phyloP scores from a whole-genome alignment of 192 early-diverging fungal species.

The Lunasporangiospora selenospora region DNA sequence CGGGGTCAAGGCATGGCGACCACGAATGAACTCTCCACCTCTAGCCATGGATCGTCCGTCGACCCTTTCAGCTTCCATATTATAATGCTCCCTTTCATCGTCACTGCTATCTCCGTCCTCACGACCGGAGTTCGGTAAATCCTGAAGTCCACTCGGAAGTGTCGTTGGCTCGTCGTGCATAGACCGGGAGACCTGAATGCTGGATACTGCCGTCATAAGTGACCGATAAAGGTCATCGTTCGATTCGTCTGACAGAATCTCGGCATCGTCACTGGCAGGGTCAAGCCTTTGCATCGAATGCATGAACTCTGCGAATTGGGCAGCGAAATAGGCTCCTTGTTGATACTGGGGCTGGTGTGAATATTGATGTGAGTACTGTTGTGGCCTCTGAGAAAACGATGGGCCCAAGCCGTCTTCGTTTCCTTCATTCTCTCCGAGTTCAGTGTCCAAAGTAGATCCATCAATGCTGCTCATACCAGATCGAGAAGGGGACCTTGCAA shows the following conservation, averaged over 20 bases:
- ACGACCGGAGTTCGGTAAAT: neutral
- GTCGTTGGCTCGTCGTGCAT: neutral
- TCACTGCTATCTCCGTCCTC: neutral
- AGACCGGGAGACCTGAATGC: constrained; percentile 17
- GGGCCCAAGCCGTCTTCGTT: too few species aligned
- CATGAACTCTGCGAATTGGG: constrained; percentile 21
- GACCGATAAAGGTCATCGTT: constrained; percentile 30
- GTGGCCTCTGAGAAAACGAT: neutral
- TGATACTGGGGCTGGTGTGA: neutral
- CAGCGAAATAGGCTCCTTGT: neutral
- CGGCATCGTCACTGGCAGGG: too few species aligned
- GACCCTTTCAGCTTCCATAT: neutral
- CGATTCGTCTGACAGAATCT: too few species aligned
- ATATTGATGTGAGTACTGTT: neutral
- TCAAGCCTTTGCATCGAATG: constrained; percentile 10
- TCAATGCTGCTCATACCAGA: too few species aligned
- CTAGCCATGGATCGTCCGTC: too few species aligned
- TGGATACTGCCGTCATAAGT: constrained; percentile 18
- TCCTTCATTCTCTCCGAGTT: too few species aligned
- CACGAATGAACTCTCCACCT: too few species aligned
- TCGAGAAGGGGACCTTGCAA: too few species aligned
- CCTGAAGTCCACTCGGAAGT: neutral
- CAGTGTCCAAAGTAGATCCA: too few species aligned
- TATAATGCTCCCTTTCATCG: neutral
- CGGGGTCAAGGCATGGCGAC: neutral